phyloP scores from a whole-genome alignment of 768 basidiomycete species.

The Mycena albidolilacea region DNA sequence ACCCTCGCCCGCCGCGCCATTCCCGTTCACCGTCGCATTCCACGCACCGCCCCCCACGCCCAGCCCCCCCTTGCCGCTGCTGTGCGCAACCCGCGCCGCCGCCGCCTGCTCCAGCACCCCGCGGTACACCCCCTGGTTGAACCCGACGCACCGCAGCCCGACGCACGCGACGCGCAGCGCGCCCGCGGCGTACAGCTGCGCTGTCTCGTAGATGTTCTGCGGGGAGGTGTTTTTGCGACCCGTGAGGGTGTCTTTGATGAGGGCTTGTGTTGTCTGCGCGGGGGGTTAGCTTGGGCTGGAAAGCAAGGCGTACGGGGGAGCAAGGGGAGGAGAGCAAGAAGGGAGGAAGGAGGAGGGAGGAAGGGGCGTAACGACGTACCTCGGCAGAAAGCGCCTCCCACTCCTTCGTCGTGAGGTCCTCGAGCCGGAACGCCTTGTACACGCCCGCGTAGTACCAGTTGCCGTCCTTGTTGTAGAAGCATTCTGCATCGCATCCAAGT shows the following conservation, averaged over 20 bases:
- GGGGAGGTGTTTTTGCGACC: conserved; percentile 84
- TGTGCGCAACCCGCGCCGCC: no score
- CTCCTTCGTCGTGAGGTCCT: conserved; percentile 75
- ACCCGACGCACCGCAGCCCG: conserved; percentile 83
- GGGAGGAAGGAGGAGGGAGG: no score
- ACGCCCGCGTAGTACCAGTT: conserved; percentile 80
- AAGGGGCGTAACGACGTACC: conserved; percentile 51
- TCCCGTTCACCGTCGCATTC: conserved; percentile 10
- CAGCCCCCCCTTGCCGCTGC: not conserved
- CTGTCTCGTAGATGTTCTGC: conserved; percentile 82
- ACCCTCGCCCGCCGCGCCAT: conserved; percentile 1
- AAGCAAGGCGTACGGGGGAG: not conserved
- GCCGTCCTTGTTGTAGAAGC: no score
- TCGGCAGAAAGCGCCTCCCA: conserved; percentile 78
- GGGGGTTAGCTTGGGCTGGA: not conserved
- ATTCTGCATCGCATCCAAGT: not conserved
- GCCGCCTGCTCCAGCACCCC: conserved; percentile 75
- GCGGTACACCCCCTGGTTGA: conserved; percentile 77
- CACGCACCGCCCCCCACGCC: conserved; percentile 24
- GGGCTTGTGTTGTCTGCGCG: conserved; percentile 70
- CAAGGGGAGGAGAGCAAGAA: no score
- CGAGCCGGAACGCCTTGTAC: conserved; percentile 77
- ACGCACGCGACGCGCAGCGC: conserved; percentile 83
- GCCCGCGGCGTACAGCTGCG: conserved; percentile 80
- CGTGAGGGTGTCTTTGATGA: conserved; percentile 81